Evolutionary conservation across 2,329 filamentous ascomycete species (phyloP).

Genomic region (Neocatenulostroma microsporum): DNA sequence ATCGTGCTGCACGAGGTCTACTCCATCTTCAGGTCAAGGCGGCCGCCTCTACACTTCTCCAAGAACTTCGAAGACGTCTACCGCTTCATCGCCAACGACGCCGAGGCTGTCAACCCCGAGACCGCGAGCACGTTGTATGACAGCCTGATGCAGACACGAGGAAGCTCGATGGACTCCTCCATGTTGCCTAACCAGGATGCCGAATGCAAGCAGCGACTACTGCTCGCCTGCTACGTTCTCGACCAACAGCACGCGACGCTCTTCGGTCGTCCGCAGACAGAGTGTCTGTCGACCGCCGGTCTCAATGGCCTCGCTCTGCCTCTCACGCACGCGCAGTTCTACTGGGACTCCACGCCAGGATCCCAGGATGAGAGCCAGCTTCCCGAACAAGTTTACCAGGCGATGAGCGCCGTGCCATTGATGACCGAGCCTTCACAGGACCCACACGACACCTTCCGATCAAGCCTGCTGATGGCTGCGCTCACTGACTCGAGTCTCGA

Average conservation of each 20-base stretch:
- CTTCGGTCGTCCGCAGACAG: constrained; percentile 16
- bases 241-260: constrained; percentile 32
- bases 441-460: constrained; percentile 28
- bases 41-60: constrained; percentile 31
- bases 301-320: constrained; percentile 27
- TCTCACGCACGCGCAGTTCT: constrained; percentile 26
- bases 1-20: constrained; percentile 37
- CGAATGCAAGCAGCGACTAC: constrained; percentile 26
- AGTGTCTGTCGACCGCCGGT: constrained; percentile 8
- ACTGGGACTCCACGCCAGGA: constrained; percentile 33
- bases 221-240: constrained; percentile 37
- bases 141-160: constrained; percentile 1
- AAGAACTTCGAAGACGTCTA: constrained; percentile 33
- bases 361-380: constrained; percentile 1
- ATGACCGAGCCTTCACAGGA: constrained; percentile 4
- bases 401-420: constrained; percentile 7
- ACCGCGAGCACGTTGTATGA: neutral
- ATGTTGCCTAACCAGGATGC: neutral
- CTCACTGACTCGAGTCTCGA: constrained; percentile 10
- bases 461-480: constrained; percentile 29
- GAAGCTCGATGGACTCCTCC: neutral
- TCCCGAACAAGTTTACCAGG: constrained; percentile 13
- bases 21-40: constrained; percentile 35
- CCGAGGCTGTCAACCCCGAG: neutral
- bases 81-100: constrained; percentile 14